Evolutionary conservation across 192 early-diverging fungal genomes (phyloP), one percentile per base, ranked within the genome.

Genomic region (Entomortierella parvispora): DNA sequence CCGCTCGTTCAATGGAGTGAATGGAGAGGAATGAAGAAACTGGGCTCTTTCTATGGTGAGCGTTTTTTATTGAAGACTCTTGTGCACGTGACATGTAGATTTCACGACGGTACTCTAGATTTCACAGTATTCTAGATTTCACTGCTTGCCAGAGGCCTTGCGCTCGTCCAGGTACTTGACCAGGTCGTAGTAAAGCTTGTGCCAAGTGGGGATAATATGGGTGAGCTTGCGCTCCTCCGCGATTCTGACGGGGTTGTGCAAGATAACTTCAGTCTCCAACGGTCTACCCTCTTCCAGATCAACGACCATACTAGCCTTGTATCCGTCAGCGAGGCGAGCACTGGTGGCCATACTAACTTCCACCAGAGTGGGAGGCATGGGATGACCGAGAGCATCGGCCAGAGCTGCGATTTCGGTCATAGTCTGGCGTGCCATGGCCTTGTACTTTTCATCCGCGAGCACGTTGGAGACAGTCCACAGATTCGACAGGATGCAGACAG

Each of bases 401-500:
- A 86, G 68, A 3, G 62, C 29, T 7, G 83, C 86, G 18, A 91
- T 85, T 43, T 93, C 91, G 0, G 37, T 42, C 87, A 87, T 90
- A 9, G 87, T 42, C 22, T 62, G 70, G 45, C 65, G 62, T 1
- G 83, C 69, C 52, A 89, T 72, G 15, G 62, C 53, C 17, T 66
- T 62, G 54, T 86, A 83, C 25, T 77, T 63, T 14, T 82, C 68
- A 56, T 87, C 67, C 3, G 63, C 81, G 14, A 91, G 71, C 59
- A 93, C 83, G 52, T 84, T 62, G 20, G 79, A 74, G 5, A 68
- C 65, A 10, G 87, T 89, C 58, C 88, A 81, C 55, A 86, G 68
- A 52, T 83, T 81, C 8, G 89, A 84, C 0, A 88, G 66, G 4
- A 90, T 86, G n/a, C 88, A 88, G 12, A 91, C 82, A 0, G 89